Base-by-base conservation (phyloP, 495 filamentous ascomycete species). In the Aspergillus bertholletiae region DNA sequence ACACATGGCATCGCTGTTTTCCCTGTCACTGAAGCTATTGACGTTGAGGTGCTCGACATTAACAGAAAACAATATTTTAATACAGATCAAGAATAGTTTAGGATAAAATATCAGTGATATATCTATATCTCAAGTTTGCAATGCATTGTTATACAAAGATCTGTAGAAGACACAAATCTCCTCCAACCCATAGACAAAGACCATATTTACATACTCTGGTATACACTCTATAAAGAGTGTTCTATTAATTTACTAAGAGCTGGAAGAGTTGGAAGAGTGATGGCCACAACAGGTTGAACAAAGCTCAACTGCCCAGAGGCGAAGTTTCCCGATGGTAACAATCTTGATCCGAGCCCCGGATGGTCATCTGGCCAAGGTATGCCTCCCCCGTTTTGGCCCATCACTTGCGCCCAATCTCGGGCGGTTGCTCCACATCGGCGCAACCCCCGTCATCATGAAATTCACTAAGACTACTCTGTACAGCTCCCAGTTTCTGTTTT, bases 361-460 rank as follows among this genome's bases (percentile, higher is more conserved):
- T 54, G 58, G 58, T 64, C 61, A 64, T 58, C 55, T 64, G 61
- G 48, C 46, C 58, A 34, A 54, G 50, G 54, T 52, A 47, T 48
- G n/a, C 54, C 30, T 48, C 48, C 26, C 18, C 18, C 1, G 3
- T 22, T 43, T 43, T 43, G 22, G 39, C 17, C 39, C 20, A 43
- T 22, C n/a, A 43, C 53, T 56, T 51, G 43, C 55, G n/a, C 49
- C 61, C 54, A 64, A 56, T 59, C 55, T 58, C 49, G n/a, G n/a
- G n/a, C n/a, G 55, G 48, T 53, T 54, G 58, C 57, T 61, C 58
- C 58, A 61, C 58, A 48, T 49, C 43, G 59, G 58, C 50, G 48
- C 26, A 28, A 53, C 58, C 41, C 52, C 52, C 49, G 53, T 64
- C 56, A 59, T 58, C 48, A 58, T 44, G 53, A 52, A 28, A 58